A percentile compares a stretch with the other conserved stretches of the same genome.
Evolutionary conservation across 1,284 basidiomycete species (phyloP).

Genomic region (Cronartium quercuum): DNA sequence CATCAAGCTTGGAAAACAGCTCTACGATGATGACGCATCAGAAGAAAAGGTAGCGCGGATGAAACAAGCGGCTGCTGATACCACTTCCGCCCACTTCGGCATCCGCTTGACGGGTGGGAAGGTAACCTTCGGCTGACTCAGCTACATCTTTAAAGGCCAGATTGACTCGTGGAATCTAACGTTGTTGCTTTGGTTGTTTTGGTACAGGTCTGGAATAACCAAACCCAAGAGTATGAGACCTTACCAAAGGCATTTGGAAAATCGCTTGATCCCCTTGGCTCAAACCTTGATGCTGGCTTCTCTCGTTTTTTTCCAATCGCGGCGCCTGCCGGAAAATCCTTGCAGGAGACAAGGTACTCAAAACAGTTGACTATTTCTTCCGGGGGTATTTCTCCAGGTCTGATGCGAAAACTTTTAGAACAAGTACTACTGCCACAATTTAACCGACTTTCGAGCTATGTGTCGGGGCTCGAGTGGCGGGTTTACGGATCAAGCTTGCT

Average conservation of each 20-base stretch:
- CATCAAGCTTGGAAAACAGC: conserved; percentile 29
- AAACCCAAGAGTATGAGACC: conserved; percentile 1
- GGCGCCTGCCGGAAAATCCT: background rate
- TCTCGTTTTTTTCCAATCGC: conserved; percentile 19
- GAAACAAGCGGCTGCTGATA: conserved; percentile 9
- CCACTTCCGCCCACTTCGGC: conserved; percentile 18
- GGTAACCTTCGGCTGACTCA: background rate
- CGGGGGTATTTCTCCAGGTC: background rate
- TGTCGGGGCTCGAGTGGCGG: conserved; percentile 18
- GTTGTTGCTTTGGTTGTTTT: background rate
- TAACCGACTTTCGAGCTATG: background rate
- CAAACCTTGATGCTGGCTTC: conserved; percentile 4
- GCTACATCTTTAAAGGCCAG: background rate
- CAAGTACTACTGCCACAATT: conserved; percentile 13
- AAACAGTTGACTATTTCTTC: background rate
- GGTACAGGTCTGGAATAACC: conserved; percentile 20
- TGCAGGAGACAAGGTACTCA: background rate
- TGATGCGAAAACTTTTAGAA: conserved; percentile 13
- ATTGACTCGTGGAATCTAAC: no score
- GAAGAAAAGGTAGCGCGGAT: conserved; percentile 22
- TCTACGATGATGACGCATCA: conserved; percentile 28
- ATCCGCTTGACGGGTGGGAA: conserved; percentile 30
- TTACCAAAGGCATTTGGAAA: conserved; percentile 31
- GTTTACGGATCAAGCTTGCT: conserved; percentile 29
- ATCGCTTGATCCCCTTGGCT: conserved; percentile 17